Base-by-base conservation (phyloP, 495 filamentous ascomycete species). In the Neurospora terricola region DNA sequence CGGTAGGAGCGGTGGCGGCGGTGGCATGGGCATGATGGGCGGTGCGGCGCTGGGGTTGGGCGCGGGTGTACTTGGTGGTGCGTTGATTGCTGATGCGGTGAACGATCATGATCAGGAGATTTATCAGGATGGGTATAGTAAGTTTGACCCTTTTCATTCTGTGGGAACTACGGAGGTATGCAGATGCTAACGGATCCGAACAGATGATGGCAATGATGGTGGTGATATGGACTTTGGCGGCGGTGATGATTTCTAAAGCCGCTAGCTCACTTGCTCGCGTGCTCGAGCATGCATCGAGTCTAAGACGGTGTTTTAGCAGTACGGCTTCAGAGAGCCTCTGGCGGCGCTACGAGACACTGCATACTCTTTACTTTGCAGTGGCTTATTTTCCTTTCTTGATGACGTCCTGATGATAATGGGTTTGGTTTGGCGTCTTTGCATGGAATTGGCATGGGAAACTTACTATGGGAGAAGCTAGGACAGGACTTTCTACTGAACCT, bases 41-140 rank as follows among this genome's bases (percentile, higher is more conserved):
- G 92, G 88, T 36, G 91, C 91, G 10, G 93, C 92, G 21, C 81
- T 95, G 73, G 93, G 93, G 80, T 77, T 93, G 10, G 93, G 92
- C 68, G 93, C 90, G 72, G 93, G 93, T 71, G 74, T 96, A 76
- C 48, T 94, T 4, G 93, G 92, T 73, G 93, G 92, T 12, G 82
- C 85, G 75, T 69, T 94, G 78, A 77, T 96, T 48, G 91, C 86
- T 4, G 86, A 92, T 77, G 90, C 88, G 11, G 83, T 93, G 66
- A 79, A 89, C 62, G 90, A 90, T 73, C 76, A 86, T 69, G 75
- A 90, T 74, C 81, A 90, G 71, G 81, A 87, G 34, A 84, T 82
- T 62, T 88, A 88, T 76, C 38, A 81, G 27, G 78, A 87, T 18
- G 85, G 84, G 21, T 85, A 80, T 75, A 68, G 79, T 80, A 72